Evolutionary conservation across 1,284 basidiomycete genomes (phyloP), one percentile per base, ranked within the genome.

Genomic region (Cutaneotrichosporon cyanovorans): DNA sequence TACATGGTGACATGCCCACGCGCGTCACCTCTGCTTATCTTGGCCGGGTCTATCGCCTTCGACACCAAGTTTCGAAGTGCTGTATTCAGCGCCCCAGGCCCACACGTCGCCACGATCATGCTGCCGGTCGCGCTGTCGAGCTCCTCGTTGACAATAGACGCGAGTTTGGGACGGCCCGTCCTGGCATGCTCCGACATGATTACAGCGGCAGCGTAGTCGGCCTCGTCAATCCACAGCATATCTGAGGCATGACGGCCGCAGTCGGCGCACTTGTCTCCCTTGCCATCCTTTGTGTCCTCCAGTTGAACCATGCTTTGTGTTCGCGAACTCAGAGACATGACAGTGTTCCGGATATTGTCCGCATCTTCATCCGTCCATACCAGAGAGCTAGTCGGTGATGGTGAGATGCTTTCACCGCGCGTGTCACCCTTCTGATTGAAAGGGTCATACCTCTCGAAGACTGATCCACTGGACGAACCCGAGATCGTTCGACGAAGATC

Each of bases 101-200:
- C 86, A 59, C 86, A 89, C 49, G 80, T 82, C 83, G 81, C 82
- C 40, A 87, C 84, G 36, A 83, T 73, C 37, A 84, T 65, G 11
- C 78, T 70, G 5, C 83, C 84, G 53, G 73, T 63, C 4, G 81
- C 75, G 8, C 57, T 52, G 39, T 77, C 74, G 5, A 84, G 77
- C 64, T 87, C 86, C 45, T 84, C 81, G 11, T 75, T 74, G 15
- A 88, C 63, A 38, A 87, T 78, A 38, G 75, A 71, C 40, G 80
- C 78, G 39, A 87, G 65, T 56, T 78, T 81, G n/a, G 87, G 87
- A 58, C 82, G 81, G 0, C 87, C 87, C 1, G 80, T 78, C 36
- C 80, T 74, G 9, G 83, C 83, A 45, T 80, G 74, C 67, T 88
- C 86, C 9, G 83, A 76, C 33, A 89, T 73, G n/a, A 79, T 62